Evolutionary conservation across 805 yeast genomes (phyloP).

Genomic region (Metschnikowia kofuensis): DNA sequence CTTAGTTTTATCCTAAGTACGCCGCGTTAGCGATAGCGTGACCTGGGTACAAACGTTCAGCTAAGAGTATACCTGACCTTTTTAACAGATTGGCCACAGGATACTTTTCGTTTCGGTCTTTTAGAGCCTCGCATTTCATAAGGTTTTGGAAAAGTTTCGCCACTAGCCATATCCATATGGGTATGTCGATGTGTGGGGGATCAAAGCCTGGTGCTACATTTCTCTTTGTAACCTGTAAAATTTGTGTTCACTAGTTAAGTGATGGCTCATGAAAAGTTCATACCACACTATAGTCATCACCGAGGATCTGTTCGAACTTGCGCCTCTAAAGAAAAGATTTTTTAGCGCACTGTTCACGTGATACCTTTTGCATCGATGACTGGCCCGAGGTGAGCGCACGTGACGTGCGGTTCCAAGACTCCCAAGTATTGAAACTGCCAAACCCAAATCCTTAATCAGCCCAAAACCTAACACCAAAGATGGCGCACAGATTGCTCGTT

Average conservation of each 20-base stretch:
- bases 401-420: neutral
- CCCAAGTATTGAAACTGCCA: neutral
- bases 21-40: conserved; percentile 44
- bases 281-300: neutral
- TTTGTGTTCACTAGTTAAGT: neutral
- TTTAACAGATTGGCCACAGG: conserved; percentile 72
- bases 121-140: conserved; percentile 50
- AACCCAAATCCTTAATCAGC: too few relatives aligned
- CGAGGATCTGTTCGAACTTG: too few relatives aligned
- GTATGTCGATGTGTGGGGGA: conserved; percentile 32
- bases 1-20: conserved; percentile 34
- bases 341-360: neutral
- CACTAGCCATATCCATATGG: conserved; percentile 19
- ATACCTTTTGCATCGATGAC: neutral
- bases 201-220: conserved; percentile 55
- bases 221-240: conserved; percentile 1
- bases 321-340: too few relatives aligned
- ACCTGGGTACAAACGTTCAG: conserved; percentile 47
- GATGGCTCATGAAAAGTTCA: neutral
- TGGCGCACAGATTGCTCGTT: conserved; percentile 90
- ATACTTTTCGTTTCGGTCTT: conserved; percentile 74
- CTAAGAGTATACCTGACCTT: conserved; percentile 69
- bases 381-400: too few relatives aligned
- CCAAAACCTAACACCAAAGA: conserved; percentile 10
- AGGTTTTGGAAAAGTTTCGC: conserved; percentile 32